Evolutionary conservation across 2,329 filamentous ascomycete genomes (phyloP), one percentile per base, ranked within the genome.

Genomic region (Aspergillus candidus): DNA sequence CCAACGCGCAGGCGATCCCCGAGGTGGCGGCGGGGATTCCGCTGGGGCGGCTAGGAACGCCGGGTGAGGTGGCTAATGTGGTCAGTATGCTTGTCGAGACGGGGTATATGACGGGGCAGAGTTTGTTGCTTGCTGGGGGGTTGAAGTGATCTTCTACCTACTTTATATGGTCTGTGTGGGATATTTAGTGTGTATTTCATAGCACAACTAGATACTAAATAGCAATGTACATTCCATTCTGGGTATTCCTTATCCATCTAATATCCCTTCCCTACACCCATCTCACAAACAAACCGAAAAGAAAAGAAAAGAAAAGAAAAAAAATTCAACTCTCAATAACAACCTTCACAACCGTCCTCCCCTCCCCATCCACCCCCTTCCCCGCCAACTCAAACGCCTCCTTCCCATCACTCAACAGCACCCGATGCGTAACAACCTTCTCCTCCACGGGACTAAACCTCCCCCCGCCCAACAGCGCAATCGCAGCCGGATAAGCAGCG

Each of bases 21-120:
- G 79, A 79, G 0, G 75, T 82, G 51, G 76, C 79, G 17, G 74
- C 69, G 50, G 75, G 75, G 22, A 82, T 83, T 35, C 80, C 80
- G 0, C 69, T 83, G 2, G 76, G 77, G 2, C 67, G 79, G 35
- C 60, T 82, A 31, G 79, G 80, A 0, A 73, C 71, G 15, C 76
- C 78, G 2, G 70, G 78, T 40, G 79, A 83, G 61, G 77, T 76
- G 40, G 79, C 78, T 2, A 80, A 79, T 56, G 72, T 77, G 27
- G 79, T 83, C 6, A 73, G 72, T 3, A 81, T 82, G 79, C 63
- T 80, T 37, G 76, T 72, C 49, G 72, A 67, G 55, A 82, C 78
- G n/a, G 79, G 79, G 0, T 82, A 82, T 50, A 62, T 79, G 64
- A 80, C 76, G 1, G 76, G 75, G 1, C 76, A 79, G 60, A 78